These are phyloP conservation scores for Pyrus pyrifolia DNA, from an alignment of 306 rosid genomes.

Conservation along the genomic window DNA sequence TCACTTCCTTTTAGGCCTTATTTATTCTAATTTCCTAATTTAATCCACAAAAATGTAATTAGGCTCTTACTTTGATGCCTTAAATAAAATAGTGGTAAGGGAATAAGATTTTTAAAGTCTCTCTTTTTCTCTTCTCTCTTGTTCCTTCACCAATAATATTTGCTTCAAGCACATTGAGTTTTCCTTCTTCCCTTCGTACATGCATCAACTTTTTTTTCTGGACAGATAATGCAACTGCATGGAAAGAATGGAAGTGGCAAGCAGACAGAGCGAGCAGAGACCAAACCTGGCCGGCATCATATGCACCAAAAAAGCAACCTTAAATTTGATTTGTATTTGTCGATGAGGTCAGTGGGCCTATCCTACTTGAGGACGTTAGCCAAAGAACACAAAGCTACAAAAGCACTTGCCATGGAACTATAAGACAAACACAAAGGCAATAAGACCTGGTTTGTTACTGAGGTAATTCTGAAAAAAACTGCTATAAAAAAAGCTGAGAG, in stretches of 20 bases:
- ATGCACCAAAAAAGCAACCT: not conserved
- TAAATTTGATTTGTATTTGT: slow-evolving; percentile 1
- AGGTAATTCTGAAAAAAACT: no score
- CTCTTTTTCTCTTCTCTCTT: not conserved
- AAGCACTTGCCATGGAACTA: not conserved
- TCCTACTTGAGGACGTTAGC: not conserved
- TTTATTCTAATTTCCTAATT: not conserved
- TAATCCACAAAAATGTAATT: slow-evolving; percentile 17
- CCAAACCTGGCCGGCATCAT: not conserved
- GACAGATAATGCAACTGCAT: not conserved
- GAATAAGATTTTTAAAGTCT: slow-evolving; percentile 3
- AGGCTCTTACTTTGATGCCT: slow-evolving; percentile 48
- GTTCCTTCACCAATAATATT: not conserved
- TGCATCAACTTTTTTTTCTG: no score
- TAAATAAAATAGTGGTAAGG: not conserved
- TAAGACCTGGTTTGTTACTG: no score
- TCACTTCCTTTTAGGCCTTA: slow-evolving; percentile 13
- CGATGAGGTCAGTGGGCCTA: not conserved
- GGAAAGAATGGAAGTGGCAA: not conserved
- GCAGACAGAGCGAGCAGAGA: not conserved
- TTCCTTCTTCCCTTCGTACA: no score
- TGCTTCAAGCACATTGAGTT: not conserved
- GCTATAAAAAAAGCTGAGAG: no score
- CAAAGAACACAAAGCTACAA: not conserved
- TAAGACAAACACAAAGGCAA: not conserved